phyloP scores from a whole-genome alignment of 2,329 filamentous ascomycete genomes.

The Ophiocordyceps camponoti-floridani region DNA sequence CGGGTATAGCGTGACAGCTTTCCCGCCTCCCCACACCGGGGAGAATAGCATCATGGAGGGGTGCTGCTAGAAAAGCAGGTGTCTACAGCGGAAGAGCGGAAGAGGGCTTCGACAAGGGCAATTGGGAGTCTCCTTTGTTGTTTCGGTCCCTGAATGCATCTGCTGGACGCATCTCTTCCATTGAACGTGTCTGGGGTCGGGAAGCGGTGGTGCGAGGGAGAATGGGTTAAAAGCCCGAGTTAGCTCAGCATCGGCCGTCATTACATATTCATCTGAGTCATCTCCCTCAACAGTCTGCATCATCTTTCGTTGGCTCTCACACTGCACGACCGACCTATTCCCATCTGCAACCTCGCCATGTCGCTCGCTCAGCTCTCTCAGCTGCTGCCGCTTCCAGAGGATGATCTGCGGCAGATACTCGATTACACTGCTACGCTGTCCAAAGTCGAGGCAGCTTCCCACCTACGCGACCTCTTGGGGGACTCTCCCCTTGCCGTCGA shows the following conservation, averaged over 20 bases:
- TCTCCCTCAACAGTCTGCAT: no score
- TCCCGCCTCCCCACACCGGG: not conserved
- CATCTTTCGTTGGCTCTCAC: no score
- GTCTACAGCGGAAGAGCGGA: not conserved
- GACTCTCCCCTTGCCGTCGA: slow-evolving; percentile 62
- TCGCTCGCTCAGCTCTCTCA: slow-evolving; percentile 52
- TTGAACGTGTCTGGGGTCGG: no score
- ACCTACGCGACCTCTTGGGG: slow-evolving; percentile 76
- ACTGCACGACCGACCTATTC: not conserved
- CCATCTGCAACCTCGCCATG: slow-evolving; percentile 17
- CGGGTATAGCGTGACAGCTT: slow-evolving; percentile 6
- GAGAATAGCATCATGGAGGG: not conserved
- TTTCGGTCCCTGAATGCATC: no score
- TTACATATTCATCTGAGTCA: no score
- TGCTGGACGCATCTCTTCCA: no score
- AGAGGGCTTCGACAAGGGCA: not conserved
- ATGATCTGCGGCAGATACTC: slow-evolving; percentile 68
- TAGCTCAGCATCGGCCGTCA: no score
- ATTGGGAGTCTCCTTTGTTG: no score
- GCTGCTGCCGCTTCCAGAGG: slow-evolving; percentile 70
- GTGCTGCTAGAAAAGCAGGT: not conserved
- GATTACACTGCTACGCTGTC: slow-evolving; percentile 65
- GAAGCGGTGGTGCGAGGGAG: no score
- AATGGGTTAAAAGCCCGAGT: no score
- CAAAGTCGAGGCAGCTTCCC: slow-evolving; percentile 59